phyloP scores from a whole-genome alignment of 805 yeast species.

The Candida tammaniensis region DNA sequence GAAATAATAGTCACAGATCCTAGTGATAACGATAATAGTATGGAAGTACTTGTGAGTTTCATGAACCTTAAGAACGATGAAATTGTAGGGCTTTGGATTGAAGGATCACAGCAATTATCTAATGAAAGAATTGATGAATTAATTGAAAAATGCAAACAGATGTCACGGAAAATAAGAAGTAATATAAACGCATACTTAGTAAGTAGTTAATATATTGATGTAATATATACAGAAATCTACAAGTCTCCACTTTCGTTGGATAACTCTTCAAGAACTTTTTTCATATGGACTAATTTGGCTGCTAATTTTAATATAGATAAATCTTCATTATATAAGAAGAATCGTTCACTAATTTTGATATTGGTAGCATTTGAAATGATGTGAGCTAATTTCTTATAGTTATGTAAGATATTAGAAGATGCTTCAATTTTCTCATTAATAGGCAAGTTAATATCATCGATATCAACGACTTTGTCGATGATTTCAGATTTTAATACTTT shows the following conservation, averaged over 20 bases:
- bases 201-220: not conserved
- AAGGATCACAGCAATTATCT: constrained; percentile 20
- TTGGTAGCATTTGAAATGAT: constrained; percentile 34
- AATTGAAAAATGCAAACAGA: constrained; percentile 43
- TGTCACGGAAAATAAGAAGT: constrained; percentile 41
- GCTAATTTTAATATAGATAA: constrained; percentile 28
- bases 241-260: constrained; percentile 15
- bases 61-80: constrained; percentile 54
- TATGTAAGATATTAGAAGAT: constrained; percentile 26
- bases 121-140: constrained; percentile 26
- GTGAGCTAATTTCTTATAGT: constrained; percentile 24
- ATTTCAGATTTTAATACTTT: constrained; percentile 27
- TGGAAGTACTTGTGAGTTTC: constrained; percentile 47
- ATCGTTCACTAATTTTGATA: constrained; percentile 34
- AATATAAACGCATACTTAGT: constrained; percentile 45
- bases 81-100: constrained; percentile 58
- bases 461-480: constrained; percentile 28
- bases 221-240: not conserved
- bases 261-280: constrained; percentile 34
- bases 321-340: constrained; percentile 29
- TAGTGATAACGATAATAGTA: constrained; percentile 14
- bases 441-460: constrained; percentile 23
- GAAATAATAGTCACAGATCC: constrained; percentile 19
- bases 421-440: constrained; percentile 25
- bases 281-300: constrained; percentile 33